phyloP scores from a whole-genome alignment of 768 basidiomycete genomes.

The Candolleomyces eurysporus region DNA sequence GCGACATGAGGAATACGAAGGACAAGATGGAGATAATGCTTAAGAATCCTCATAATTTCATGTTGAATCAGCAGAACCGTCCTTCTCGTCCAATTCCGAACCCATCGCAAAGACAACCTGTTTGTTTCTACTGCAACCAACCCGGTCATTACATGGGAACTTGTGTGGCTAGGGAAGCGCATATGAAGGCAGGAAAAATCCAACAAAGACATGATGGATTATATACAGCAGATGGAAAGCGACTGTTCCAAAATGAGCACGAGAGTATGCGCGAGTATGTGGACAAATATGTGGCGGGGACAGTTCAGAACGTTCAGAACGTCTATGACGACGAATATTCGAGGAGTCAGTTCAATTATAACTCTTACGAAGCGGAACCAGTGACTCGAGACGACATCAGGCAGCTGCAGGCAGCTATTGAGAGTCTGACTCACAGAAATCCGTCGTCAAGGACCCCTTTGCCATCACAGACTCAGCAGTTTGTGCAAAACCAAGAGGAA shows the following conservation, averaged over 20 bases:
- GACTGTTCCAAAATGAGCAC: not conserved
- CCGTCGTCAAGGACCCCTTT: not conserved
- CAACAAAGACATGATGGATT: not conserved
- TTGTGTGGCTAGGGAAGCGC: not conserved
- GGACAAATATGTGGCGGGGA: not conserved
- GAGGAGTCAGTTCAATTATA: not conserved
- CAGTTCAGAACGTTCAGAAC: not conserved
- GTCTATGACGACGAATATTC: not conserved
- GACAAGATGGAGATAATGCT: no score
- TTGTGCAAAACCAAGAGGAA: no score
- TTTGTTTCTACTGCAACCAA: conserved; percentile 4
- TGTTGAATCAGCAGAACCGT: no score
- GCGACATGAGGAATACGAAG: no score
- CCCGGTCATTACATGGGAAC: not conserved
- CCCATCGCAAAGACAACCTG: no score
- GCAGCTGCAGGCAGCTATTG: not conserved
- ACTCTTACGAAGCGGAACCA: not conserved
- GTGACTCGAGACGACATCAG: not conserved
- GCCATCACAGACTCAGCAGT: not conserved
- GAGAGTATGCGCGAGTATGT: not conserved
- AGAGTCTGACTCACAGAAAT: not conserved
- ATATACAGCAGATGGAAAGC: not conserved
- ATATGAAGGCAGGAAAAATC: conserved; percentile 1
- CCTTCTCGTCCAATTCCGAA: no score
- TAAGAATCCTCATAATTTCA: no score